Evolutionary conservation across 805 yeast genomes (phyloP).

Genomic region (Kazachstania kunashirensis): DNA sequence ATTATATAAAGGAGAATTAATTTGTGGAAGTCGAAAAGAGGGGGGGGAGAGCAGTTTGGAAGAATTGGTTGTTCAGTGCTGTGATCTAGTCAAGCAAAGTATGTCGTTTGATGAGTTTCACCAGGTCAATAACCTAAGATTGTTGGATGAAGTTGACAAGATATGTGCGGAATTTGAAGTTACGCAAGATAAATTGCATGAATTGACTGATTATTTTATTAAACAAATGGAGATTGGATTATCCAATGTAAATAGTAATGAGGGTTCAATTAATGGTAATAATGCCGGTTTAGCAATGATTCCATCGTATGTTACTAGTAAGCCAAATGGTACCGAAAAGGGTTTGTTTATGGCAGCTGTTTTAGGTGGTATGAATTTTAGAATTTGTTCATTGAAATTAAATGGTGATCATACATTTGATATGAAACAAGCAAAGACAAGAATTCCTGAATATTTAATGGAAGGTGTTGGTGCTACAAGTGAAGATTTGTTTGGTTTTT

Average conservation of each 20-base stretch:
- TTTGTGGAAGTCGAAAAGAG: no score
- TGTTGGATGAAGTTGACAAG: slow-evolving; percentile 19
- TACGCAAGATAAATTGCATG: slow-evolving; percentile 18
- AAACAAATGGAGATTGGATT: slow-evolving; percentile 55
- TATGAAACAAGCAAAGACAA: slow-evolving; percentile 64
- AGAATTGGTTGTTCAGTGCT: no score
- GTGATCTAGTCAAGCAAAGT: no score
- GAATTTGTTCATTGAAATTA: slow-evolving; percentile 81
- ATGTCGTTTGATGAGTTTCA: slow-evolving; percentile 27
- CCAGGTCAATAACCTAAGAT: slow-evolving; percentile 14
- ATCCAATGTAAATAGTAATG: slow-evolving; percentile 9
- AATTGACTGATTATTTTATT: slow-evolving; percentile 42
- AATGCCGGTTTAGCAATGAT: slow-evolving; percentile 71
- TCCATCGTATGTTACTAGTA: slow-evolving; percentile 76
- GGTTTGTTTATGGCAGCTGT: slow-evolving; percentile 87
- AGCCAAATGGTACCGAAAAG: slow-evolving; percentile 77
- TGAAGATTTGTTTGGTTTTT: slow-evolving; percentile 58
- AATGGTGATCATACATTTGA: slow-evolving; percentile 72
- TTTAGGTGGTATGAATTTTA: slow-evolving; percentile 90
- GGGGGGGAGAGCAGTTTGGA: no score
- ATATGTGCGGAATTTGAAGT: slow-evolving; percentile 23
- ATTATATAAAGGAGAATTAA: no score
- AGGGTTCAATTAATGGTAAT: slow-evolving; percentile 26
- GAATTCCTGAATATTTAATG: slow-evolving; percentile 72
- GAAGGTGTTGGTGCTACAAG: slow-evolving; percentile 41